Evolutionary conservation across 83 land plant species (phyloP).

Genomic region (Larix sibirica): DNA sequence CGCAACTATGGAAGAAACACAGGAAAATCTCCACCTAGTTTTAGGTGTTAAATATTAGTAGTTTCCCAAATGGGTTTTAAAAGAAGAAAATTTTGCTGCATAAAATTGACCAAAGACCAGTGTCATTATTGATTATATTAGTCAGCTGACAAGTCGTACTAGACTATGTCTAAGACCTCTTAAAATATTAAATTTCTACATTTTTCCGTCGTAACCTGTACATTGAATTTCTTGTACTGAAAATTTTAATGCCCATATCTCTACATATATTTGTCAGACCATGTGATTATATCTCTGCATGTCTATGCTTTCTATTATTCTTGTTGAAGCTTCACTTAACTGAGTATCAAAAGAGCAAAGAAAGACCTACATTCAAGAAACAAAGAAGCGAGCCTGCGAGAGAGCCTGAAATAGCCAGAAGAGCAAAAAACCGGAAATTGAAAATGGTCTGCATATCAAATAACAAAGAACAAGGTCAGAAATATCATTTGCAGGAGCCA

Average conservation of each 20-base stretch:
- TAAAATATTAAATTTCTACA: too few species aligned
- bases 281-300: neutral
- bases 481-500: neutral
- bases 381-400: slow-evolving; percentile 85
- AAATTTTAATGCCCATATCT: neutral
- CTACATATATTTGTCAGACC: neutral
- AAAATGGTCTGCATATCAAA: slow-evolving; percentile 65
- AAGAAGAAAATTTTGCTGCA: too few species aligned
- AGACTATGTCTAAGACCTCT: too few species aligned
- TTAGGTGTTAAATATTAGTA: too few species aligned
- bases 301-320: neutral
- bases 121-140: too few species aligned
- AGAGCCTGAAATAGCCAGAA: slow-evolving; percentile 84
- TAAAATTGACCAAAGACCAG: too few species aligned
- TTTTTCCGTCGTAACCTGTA: too few species aligned
- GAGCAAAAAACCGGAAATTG: slow-evolving; percentile 84
- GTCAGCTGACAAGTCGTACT: too few species aligned
- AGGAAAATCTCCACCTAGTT: too few species aligned
- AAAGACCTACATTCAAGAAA: slow-evolving; percentile 73
- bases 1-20: too few species aligned
- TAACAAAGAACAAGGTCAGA: neutral
- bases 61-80: too few species aligned
- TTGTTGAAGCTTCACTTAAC: neutral
- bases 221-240: neutral
- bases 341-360: neutral